Percentiles rank a stretch among this genome's conserved stretches.
phyloP scores from a whole-genome alignment of 2,329 filamentous ascomycete genomes.

The Setomelanomma holmii region DNA sequence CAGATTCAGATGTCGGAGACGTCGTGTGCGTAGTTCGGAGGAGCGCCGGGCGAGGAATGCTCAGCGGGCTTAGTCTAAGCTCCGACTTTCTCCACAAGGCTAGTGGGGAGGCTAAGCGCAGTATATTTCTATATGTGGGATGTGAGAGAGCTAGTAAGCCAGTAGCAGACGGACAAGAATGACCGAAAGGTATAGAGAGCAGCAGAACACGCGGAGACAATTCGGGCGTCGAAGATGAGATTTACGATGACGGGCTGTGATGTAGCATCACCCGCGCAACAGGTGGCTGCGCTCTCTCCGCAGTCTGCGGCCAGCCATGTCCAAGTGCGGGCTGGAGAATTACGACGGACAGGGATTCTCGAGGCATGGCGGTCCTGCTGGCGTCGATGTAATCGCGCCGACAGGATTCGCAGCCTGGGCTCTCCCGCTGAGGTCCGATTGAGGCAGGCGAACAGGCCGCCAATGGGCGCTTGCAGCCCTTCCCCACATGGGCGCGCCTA shows the following conservation, averaged over 20 bases:
- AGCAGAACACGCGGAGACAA: slow-evolving; percentile 8
- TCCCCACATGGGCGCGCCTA: slow-evolving; percentile 33
- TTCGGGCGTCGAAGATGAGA: slow-evolving; percentile 10
- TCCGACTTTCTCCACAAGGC: slow-evolving; percentile 24
- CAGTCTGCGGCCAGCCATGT: slow-evolving; percentile 3
- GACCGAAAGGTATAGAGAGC: not conserved
- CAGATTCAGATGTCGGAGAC: slow-evolving; percentile 6
- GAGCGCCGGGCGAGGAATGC: slow-evolving; percentile 13
- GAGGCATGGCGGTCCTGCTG: slow-evolving; percentile 15
- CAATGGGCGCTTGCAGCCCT: slow-evolving; percentile 7
- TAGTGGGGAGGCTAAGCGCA: slow-evolving; percentile 27
- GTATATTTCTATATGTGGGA: slow-evolving; percentile 23
- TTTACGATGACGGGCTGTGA: slow-evolving; percentile 21
- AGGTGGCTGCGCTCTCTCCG: slow-evolving; percentile 11
- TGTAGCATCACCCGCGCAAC: slow-evolving; percentile 11
- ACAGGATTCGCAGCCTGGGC: slow-evolving; percentile 27
- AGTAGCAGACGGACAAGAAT: slow-evolving; percentile 13
- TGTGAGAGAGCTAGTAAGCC: slow-evolving; percentile 6
- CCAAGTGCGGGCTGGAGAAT: slow-evolving; percentile 1
- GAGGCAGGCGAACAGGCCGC: slow-evolving; percentile 17
- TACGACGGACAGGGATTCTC: not conserved
- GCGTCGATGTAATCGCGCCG: slow-evolving; percentile 25
- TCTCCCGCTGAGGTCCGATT: slow-evolving; percentile 13
- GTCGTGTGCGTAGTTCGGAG: slow-evolving; percentile 16
- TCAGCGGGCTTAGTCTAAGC: slow-evolving; percentile 12